Evolutionary conservation across 2,329 filamentous ascomycete species (phyloP), one percentile per base, ranked within the genome.

Genomic region (Colletotrichum musicola): DNA sequence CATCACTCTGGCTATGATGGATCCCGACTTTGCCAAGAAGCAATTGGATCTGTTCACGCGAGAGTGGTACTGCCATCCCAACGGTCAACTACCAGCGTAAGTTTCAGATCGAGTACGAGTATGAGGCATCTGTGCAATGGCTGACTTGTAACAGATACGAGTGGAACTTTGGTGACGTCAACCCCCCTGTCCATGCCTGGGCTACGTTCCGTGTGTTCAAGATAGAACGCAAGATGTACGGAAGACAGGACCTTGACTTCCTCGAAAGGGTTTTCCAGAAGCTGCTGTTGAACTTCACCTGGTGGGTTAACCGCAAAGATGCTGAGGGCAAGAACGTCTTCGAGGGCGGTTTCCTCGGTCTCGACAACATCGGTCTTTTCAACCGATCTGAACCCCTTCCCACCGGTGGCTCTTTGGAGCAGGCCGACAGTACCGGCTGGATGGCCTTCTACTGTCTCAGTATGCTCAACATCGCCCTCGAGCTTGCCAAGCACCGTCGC

Each of bases 291-390:
- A 98, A 98, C 82, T 98, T 98, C 79, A 98, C 96, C 4, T 98
- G 96, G 96, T 98, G 95, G 95, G 95, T 98, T 20, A 98, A 98
- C 79, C 92, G 95, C 67, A 98, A 98, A 81, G 95, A 98, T 75
- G 87, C 88, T 12, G 93, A 97, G 10, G 95, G 94, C 75, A 98
- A 98, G 83, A 98, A 98, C 76, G 92, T 98, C 30, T 98, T 98
- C 73, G 96, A 98, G 77, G 96, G 95, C 73, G 95, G 95, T 50
- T 98, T 98, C 85, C 84, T 98, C 7, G 95, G 95, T 53, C 85
- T 98, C 60, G 95, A 98, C 87, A 98, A 98, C 78, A 98, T 98
- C 79, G 96, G 96, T 62, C 83, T 98, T 42, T 98, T 98, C 88
- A 98, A 98, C 81, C 92, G 95, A 53, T 98, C 95, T 0, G 95